Percentiles rank a stretch among this genome's conserved stretches.
phyloP scores from a whole-genome alignment of 1,139 yeast species.

The Geotrichum bryndzae region DNA sequence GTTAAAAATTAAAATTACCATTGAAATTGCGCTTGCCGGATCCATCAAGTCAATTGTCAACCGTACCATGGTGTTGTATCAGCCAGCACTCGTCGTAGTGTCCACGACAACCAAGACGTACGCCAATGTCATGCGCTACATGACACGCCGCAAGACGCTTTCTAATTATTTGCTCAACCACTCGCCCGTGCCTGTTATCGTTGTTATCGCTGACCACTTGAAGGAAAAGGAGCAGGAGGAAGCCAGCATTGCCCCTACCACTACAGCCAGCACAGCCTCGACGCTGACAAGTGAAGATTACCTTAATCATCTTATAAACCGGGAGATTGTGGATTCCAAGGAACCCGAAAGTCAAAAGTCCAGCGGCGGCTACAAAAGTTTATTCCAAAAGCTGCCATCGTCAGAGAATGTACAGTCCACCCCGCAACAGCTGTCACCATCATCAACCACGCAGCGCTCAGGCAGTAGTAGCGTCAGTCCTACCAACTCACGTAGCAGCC shows the following conservation, averaged over 20 bases:
- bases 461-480: not conserved
- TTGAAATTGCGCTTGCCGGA: constrained; percentile 27
- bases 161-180: constrained; percentile 28
- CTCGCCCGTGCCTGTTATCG: constrained; percentile 29
- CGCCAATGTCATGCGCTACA: constrained; percentile 23
- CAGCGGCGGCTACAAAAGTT: not conserved
- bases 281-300: not conserved
- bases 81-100: constrained; percentile 29
- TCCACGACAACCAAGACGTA: constrained; percentile 25
- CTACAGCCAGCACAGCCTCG: not conserved
- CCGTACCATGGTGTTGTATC: constrained; percentile 27
- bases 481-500: not conserved
- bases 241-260: not conserved
- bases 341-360: not conserved
- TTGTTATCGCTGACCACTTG: constrained; percentile 16
- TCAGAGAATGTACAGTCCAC: not conserved
- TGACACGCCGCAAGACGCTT: constrained; percentile 21
- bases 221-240: not conserved
- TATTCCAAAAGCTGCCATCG: not conserved
- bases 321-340: not conserved
- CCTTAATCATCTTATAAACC: not conserved
- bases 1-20: constrained; percentile 24
- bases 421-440: not conserved
- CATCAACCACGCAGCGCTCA: not conserved
- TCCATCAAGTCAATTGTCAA: constrained; percentile 27